Evolutionary conservation across 2,329 filamentous ascomycete genomes (phyloP), one percentile per base, ranked within the genome.

Genomic region (Pseudogymnoascus sp.): DNA sequence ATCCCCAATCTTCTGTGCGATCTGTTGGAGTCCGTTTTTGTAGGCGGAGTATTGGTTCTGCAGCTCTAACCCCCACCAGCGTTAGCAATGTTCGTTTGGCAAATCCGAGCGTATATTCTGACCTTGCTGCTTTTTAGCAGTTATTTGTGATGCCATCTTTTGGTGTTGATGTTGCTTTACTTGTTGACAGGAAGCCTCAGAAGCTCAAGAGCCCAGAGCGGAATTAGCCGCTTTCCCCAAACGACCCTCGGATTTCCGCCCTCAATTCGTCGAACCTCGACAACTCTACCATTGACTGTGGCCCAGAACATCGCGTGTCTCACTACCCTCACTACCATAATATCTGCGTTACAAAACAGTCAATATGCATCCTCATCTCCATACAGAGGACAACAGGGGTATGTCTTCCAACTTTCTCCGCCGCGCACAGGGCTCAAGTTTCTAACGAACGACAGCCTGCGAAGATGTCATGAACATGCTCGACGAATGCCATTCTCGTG

Each of bases 1-100:
- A 74, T 98, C 93, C 43, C 95, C 95, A 71, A 99, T 97, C 77
- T 96, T 98, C 73, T 92, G 89, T 31, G 95, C 95, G 72, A 99
- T 87, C 74, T 95, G 90, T 78, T 98, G 93, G 65, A 99, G 84
- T 3, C 83, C 87, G 70, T 84, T 87, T 75, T 89, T 90, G 78
- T 86, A 93, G 77, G 87, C 91, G 69, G 85, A 85, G 76, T 95
- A 95, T 71, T 90, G 89, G 61, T 82, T 79, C 78, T 95, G 90
- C 69, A 95, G 85, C 75, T 95, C 90, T 95, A 71, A 37, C 36
- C 39, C 36, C 10, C 7, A 23, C 54, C 51, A 28, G 23, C 23
- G 63, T 64, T 62, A 64, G 25, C 48, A 63, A 43, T 43, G 61
- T 45, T 34, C 21, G 34, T 57, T 57, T 36, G 16, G 51, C 4